Evolutionary conservation across 2,329 filamentous ascomycete genomes (phyloP), one percentile per base, ranked within the genome.

Genomic region (Fusarium subtropicale): DNA sequence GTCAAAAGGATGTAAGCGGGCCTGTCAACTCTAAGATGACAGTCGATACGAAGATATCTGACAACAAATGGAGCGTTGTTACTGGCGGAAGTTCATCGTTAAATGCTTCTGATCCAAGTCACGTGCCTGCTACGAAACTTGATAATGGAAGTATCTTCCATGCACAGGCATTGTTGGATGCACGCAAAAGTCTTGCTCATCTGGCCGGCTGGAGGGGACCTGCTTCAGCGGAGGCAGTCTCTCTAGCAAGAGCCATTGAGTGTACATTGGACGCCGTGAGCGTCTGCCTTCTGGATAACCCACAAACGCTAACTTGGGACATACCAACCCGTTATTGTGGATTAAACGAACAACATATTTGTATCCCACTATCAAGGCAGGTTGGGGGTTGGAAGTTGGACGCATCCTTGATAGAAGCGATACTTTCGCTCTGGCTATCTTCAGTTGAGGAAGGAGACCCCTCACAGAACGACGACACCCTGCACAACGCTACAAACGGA

Each of bases 1-100:
- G 13, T 0, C 3, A 4, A 8, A 2, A 15, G 1, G 4, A 16
- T 2, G 4, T 2, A 0, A 7, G 3, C 13, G 6, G 15, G 2
- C 3, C n/a, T 3, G 3, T n/a, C n/a, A 28, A 13, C 20, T 20
- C 12, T 3, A 11, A 38, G 11, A 1, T n/a, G 20, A 1, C 18
- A 38, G 10, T 2, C 18, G 18, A n/a, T 12, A 1, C n/a, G 11
- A 20, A 38, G n/a, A 13, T 3, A 20, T 3, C 16, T 5, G 11
- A n/a, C 3, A 9, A 36, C 15, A 5, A 31, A 10, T 51, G 48
- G 48, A 51, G 4, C 4, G 7, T 51, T 8, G 26, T 24, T 3
- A 39, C 47, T 3, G 47, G 47, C 3, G 5, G 13, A 8, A 20
- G 2, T 9, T 26, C 22, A 13, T 28, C 15, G 10, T 11, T 28